Evolutionary conservation across 2,329 filamentous ascomycete species (phyloP).

Genomic region (Emmonsiellopsis sp.): DNA sequence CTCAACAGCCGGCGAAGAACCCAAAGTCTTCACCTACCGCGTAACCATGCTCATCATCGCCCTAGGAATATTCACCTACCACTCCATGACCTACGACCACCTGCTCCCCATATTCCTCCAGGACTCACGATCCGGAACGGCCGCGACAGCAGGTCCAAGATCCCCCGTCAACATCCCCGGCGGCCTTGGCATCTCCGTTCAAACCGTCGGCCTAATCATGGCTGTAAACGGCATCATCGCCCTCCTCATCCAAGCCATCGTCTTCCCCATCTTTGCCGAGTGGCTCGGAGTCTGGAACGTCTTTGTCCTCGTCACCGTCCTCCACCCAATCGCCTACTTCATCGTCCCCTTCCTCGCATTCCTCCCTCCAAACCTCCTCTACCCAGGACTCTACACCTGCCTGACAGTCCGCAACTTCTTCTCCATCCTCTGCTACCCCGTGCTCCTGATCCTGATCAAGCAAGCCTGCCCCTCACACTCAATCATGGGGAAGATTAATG

Average conservation of each 20-base stretch:
- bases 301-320: slow-evolving; percentile 54
- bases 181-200: slow-evolving; percentile 56
- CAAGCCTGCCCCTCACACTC: slow-evolving; percentile 56
- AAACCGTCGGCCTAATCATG: slow-evolving; percentile 59
- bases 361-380: slow-evolving; percentile 45
- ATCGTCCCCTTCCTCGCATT: slow-evolving; percentile 59
- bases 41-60: slow-evolving; percentile 72
- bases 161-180: slow-evolving; percentile 50
- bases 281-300: slow-evolving; percentile 58
- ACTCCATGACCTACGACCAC: slow-evolving; percentile 92
- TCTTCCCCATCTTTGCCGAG: slow-evolving; percentile 58
- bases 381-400: slow-evolving; percentile 56
- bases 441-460: slow-evolving; percentile 62
- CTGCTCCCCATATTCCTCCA: slow-evolving; percentile 88
- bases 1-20: slow-evolving; percentile 11
- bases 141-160: slow-evolving; percentile 17
- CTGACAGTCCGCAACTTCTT: slow-evolving; percentile 57
- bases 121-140: slow-evolving; percentile 43
- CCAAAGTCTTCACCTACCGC: slow-evolving; percentile 47
- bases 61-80: slow-evolving; percentile 83
- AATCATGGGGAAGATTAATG: slow-evolving; percentile 61
- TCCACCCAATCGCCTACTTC: slow-evolving; percentile 60
- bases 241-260: slow-evolving; percentile 60
- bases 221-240: slow-evolving; percentile 62
- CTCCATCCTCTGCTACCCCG: slow-evolving; percentile 59